A percentile compares a stretch with the other conserved stretches of the same genome.
Evolutionary conservation across 352 stramenopile species (phyloP).

Genomic region (Salisapilia sapeloensis): DNA sequence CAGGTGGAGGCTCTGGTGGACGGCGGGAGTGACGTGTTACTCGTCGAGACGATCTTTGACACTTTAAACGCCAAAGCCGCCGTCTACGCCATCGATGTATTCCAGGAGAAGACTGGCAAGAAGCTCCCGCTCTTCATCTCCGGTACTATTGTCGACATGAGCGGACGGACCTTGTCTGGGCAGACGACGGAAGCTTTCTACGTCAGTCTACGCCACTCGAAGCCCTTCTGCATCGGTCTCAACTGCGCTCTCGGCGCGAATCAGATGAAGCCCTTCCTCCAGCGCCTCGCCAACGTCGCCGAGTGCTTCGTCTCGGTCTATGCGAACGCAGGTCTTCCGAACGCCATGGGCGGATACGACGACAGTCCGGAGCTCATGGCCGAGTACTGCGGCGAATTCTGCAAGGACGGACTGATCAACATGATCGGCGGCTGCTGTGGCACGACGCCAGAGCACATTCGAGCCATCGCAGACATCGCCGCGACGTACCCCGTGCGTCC

Average conservation of each 20-base stretch:
- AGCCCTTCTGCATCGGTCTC: slow-evolving; percentile 93
- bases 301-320: slow-evolving; percentile 96
- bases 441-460: slow-evolving; percentile 91
- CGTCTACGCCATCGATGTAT: slow-evolving; percentile 88
- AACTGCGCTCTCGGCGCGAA: slow-evolving; percentile 93
- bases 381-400: slow-evolving; percentile 87
- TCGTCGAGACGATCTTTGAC: slow-evolving; percentile 97
- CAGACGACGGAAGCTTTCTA: slow-evolving; percentile 96
- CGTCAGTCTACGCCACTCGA: slow-evolving; percentile 88
- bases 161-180: slow-evolving; percentile 89
- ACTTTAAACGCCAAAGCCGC: slow-evolving; percentile 95
- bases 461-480: slow-evolving; percentile 74
- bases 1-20: slow-evolving; percentile 90
- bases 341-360: slow-evolving; percentile 96
- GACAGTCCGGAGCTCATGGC: slow-evolving; percentile 90
- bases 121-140: slow-evolving; percentile 94
- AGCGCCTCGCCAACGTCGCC: slow-evolving; percentile 79
- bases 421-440: slow-evolving; percentile 96
- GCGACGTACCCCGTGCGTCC: slow-evolving; percentile 63
- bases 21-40: slow-evolving; percentile 90
- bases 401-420: slow-evolving; percentile 88
- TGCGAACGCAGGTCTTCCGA: slow-evolving; percentile 92
- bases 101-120: slow-evolving; percentile 78
- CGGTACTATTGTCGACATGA: slow-evolving; percentile 94
- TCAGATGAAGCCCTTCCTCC: slow-evolving; percentile 93